Conservation (phyloP, 2,329 filamentous ascomycete genomes). For the Samsoniella hepiali region DNA sequence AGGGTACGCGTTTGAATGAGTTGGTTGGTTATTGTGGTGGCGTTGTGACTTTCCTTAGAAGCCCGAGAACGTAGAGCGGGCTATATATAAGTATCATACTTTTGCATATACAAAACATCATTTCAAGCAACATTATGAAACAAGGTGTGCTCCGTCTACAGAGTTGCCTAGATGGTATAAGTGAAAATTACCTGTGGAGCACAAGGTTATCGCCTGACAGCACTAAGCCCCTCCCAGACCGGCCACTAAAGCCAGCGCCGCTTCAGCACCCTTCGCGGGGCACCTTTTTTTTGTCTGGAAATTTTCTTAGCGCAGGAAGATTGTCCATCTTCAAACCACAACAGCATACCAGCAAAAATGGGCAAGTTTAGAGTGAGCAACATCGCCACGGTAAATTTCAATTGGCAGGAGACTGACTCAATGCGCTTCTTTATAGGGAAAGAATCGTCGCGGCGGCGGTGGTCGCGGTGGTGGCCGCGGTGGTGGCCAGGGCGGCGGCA, state of each 20-base stretch:
- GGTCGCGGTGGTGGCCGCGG: slow-evolving; percentile 36
- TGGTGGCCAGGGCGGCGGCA: slow-evolving; percentile 23
- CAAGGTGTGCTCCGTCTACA: background rate
- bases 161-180: background rate
- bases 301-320: slow-evolving; percentile 10
- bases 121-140: background rate
- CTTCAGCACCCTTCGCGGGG: slow-evolving; percentile 10
- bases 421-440: slow-evolving; percentile 24
- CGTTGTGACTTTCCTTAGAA: slow-evolving; percentile 77
- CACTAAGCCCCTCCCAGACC: slow-evolving; percentile 6
- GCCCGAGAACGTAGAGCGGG: slow-evolving; percentile 46
- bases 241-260: background rate
- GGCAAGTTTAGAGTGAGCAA: slow-evolving; percentile 18
- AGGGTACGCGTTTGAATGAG: slow-evolving; percentile 66
- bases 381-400: background rate
- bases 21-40: slow-evolving; percentile 86
- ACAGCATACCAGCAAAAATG: slow-evolving; percentile 7
- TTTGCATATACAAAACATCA: slow-evolving; percentile 11
- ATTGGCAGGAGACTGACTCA: slow-evolving; percentile 6
- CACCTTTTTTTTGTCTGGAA: slow-evolving; percentile 10
- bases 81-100: background rate
- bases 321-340: background rate
- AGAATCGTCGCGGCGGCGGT: slow-evolving; percentile 37
- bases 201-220: background rate
- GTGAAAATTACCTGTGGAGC: background rate